Conservation (phyloP, 441 rosid species). For the Jatropha podagrica region DNA sequence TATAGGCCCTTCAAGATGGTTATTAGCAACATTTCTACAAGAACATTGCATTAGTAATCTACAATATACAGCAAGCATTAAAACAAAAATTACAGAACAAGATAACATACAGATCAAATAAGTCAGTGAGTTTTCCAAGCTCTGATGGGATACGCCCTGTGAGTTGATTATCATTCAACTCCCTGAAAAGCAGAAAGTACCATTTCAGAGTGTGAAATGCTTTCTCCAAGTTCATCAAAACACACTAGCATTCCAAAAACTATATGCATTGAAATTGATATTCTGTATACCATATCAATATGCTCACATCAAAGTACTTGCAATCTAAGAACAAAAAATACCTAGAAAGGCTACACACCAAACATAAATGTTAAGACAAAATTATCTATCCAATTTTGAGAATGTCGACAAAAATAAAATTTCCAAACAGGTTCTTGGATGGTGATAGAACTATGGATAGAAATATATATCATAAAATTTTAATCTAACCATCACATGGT, state of each 20-base stretch:
- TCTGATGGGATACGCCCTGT: conserved; percentile 75
- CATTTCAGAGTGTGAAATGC: conserved; percentile 9
- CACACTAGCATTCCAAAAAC: too few relatives aligned
- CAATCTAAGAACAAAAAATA: background rate
- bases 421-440: background rate
- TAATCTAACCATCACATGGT: background rate
- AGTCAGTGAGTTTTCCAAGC: conserved; percentile 92
- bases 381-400: background rate
- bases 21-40: conserved; percentile 80
- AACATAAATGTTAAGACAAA: background rate
- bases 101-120: conserved; percentile 78
- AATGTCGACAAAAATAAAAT: background rate
- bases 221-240: background rate
- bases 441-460: background rate
- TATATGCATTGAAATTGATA: too few relatives aligned
- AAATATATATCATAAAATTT: background rate
- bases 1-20: conserved; percentile 74
- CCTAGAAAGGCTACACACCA: background rate
- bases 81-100: conserved; percentile 6
- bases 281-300: too few relatives aligned
- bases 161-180: conserved; percentile 76
- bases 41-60: conserved; percentile 17
- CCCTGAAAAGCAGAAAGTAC: conserved; percentile 47
- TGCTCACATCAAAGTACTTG: background rate
- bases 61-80: background rate